Conservation (phyloP, 2,329 filamentous ascomycete species). For the Fonsecaea nubica region DNA sequence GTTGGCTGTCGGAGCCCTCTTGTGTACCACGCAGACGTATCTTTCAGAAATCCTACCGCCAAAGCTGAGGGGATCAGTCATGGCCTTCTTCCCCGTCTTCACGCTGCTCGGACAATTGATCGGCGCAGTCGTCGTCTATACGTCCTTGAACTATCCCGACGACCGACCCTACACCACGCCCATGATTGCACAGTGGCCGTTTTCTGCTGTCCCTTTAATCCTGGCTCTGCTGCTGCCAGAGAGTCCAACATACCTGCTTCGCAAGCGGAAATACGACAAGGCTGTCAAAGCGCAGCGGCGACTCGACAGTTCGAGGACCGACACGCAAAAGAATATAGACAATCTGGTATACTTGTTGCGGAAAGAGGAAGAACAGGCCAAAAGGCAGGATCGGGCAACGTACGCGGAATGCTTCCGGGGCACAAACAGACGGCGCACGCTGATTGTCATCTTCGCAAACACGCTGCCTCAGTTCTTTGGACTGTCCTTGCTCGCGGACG, state of each 20-base stretch:
- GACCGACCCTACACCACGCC: slow-evolving; percentile 41
- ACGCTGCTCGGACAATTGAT: slow-evolving; percentile 58
- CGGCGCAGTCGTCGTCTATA: slow-evolving; percentile 53
- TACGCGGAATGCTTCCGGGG: slow-evolving; percentile 46
- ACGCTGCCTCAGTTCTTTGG: slow-evolving; percentile 56
- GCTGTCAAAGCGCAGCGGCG: slow-evolving; percentile 57
- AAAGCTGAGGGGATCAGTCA: slow-evolving; percentile 54
- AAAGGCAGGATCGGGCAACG: slow-evolving; percentile 39
- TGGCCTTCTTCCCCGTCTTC: slow-evolving; percentile 59
- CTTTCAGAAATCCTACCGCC: slow-evolving; percentile 59
- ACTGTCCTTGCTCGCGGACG: slow-evolving; percentile 52
- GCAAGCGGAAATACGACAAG: slow-evolving; percentile 49
- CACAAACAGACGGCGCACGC: slow-evolving; percentile 42
- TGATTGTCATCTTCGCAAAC: slow-evolving; percentile 50
- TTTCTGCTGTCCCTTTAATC: slow-evolving; percentile 52
- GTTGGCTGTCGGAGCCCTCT: slow-evolving; percentile 54
- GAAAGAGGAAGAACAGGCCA: slow-evolving; percentile 56
- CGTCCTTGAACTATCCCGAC: slow-evolving; percentile 38
- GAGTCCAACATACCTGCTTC: slow-evolving; percentile 58
- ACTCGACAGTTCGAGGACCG: slow-evolving; percentile 53
- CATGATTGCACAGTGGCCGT: slow-evolving; percentile 51
- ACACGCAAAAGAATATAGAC: slow-evolving; percentile 46
- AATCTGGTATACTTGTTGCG: slow-evolving; percentile 53
- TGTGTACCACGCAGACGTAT: slow-evolving; percentile 55
- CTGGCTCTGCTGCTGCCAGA: slow-evolving; percentile 58